Percentiles rank a stretch among this genome's conserved stretches.
These are phyloP conservation scores for Candida germanica DNA, from an alignment of 805 yeast species.

Conservation along the genomic window DNA sequence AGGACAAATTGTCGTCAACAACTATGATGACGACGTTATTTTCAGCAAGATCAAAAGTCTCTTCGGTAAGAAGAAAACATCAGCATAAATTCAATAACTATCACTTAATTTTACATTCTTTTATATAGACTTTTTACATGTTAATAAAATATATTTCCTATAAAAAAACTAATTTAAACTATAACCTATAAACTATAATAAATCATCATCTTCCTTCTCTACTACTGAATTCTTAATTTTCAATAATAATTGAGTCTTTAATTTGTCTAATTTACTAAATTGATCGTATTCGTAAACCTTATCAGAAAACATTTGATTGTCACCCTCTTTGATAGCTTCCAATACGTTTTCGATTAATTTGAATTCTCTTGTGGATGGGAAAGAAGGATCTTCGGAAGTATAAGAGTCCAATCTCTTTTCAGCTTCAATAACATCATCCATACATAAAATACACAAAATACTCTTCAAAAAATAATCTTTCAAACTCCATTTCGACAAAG, in stretches of 20 bases:
- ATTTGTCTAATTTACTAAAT: conserved; percentile 81
- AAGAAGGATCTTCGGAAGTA: conserved; percentile 69
- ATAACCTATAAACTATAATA: conserved; percentile 1
- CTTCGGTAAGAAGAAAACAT: conserved; percentile 3
- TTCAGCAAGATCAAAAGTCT: conserved; percentile 12
- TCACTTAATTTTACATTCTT: not conserved
- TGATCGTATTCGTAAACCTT: conserved; percentile 82
- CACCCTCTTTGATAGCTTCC: conserved; percentile 76
- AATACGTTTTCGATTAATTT: conserved; percentile 63
- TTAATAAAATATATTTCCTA: conserved; percentile 5
- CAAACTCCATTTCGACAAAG: conserved; percentile 81
- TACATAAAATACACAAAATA: conserved; percentile 77
- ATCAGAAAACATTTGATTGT: conserved; percentile 69
- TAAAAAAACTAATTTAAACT: not conserved
- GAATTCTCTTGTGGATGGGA: conserved; percentile 73
- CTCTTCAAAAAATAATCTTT: conserved; percentile 89
- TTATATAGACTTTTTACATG: not conserved
- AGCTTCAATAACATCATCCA: conserved; percentile 85
- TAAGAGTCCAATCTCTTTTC: conserved; percentile 64
- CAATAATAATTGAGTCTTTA: conserved; percentile 81
- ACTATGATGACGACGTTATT: conserved; percentile 23
- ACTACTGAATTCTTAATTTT: conserved; percentile 74
- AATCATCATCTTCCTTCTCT: conserved; percentile 47
- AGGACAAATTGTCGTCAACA: conserved; percentile 21
- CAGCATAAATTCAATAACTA: not conserved